Evolutionary conservation across 148 eudicot species (phyloP), one percentile per base, ranked within the genome.

Genomic region (Camellia granthamiana): DNA sequence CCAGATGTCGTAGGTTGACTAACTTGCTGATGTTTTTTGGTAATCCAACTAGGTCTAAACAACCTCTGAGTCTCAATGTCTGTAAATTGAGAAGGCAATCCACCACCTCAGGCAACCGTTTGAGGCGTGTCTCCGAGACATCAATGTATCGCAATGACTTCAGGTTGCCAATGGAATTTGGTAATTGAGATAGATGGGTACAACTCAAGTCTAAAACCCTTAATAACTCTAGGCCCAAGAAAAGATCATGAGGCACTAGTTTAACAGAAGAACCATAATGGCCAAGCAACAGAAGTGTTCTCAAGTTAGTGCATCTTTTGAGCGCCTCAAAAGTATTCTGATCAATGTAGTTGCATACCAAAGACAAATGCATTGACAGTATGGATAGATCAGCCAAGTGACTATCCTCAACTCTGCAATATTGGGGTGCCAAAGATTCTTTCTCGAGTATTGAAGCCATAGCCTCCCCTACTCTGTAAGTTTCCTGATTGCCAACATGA

Each of bases 41-140:
- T 38, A 86, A 62, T 14, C n/a, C 79, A 44, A 11, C 43, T 7
- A 86, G 76, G 14, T 60, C 51, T 2, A 60, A 43, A 15, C 86
- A 86, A 67, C 78, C 81, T 60, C 18, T 81, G 21, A 86, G 86
- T 55, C 69, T 79, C 69, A 86, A 49, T 6, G 81, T 82, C 74
- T 79, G 81, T 7, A 82, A 59, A 16, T 72, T 78, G 4, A 13
- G 13, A 44, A 82, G 78, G 59, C 58, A 15, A 19, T 16, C 74
- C 42, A 82, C 55, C 7, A 56, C 15, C 51, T 78, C 81, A 38
- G 81, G 84, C 81, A 82, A 56, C 73, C 44, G 67, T 19, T 73
- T 73, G 51, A 84, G 66, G 68, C 43, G 78, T 14, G 83, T 86
- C 42, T 69, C 44, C n/a, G 89, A 86, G 51, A 84, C 73, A 59